Base-by-base conservation (phyloP, 176 grass and related monocot genomes). In the Aegilops tauschii region DNA sequence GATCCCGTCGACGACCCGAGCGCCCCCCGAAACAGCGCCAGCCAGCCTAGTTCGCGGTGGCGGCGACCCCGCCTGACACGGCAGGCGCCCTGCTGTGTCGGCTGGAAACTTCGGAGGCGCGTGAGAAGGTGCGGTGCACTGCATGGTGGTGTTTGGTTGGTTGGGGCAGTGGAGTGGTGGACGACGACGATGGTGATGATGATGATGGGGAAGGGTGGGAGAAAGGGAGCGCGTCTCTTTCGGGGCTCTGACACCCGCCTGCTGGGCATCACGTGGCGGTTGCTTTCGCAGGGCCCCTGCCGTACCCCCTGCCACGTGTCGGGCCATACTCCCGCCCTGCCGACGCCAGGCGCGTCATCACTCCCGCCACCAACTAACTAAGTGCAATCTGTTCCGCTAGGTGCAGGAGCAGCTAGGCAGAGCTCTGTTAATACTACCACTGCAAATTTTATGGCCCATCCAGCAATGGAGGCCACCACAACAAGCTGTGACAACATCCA, bases 181-280 rank as follows among this genome's bases (percentile, higher is more conserved):
- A 76, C 28, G 44, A 76, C 18, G 66, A 47, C 29, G 73, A 20
- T 3, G 54, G 2, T n/a, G 17, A 47, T 37, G 73, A 58, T 20
- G 54, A 58, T 21, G 68, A 40, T n/a, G 17, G 40, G 35, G 36
- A 42, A 40, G 36, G 36, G 36, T 4, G 11, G 5, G 8, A 9
- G 9, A 72, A 73, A 44, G 71, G 39, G 65, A 28, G 64, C 44
- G 82, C 82, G 79, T 85, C 86, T n/a, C 84, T 82, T 84, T 91
- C 91, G 76, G 79, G 68, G 12, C 80, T 95, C 94, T 92, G 94
- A 96, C 94, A 92, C 91, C 35, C 20, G 78, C 83, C 83, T 87
- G 89, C 92, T 75, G 75, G 80, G 79, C 65, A 87, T 84, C 94
- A 96, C 90, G 87, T 96, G 92, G 68, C 73, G 39, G 83, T 87